phyloP scores from a whole-genome alignment of 2,329 filamentous ascomycete species.

The Cadophora gregata region DNA sequence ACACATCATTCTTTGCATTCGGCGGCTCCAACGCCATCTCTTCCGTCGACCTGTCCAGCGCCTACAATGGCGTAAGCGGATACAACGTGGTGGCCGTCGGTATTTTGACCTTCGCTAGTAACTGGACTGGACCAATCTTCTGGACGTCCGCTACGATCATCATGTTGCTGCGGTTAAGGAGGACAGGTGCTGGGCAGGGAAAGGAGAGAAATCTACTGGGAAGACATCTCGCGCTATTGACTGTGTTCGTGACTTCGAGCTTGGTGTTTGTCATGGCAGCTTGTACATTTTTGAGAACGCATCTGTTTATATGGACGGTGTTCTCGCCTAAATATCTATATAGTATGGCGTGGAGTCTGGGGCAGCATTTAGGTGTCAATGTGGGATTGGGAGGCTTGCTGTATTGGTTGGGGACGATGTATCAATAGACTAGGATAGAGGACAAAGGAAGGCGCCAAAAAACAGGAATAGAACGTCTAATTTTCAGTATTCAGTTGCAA shows the following conservation, averaged over 20 bases:
- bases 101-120: slow-evolving; percentile 81
- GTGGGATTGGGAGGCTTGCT: slow-evolving; percentile 64
- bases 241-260: slow-evolving; percentile 70
- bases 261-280: slow-evolving; percentile 83
- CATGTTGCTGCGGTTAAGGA: slow-evolving; percentile 55
- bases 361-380: slow-evolving; percentile 80
- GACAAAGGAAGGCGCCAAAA: not conserved
- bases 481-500: not conserved
- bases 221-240: slow-evolving; percentile 66
- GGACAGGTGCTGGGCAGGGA: not conserved
- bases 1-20: slow-evolving; percentile 85
- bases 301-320: slow-evolving; percentile 98
- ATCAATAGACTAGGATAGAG: slow-evolving; percentile 30
- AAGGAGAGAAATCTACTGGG: not conserved
- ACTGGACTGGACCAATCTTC: slow-evolving; percentile 92
- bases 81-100: slow-evolving; percentile 87
- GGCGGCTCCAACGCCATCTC: slow-evolving; percentile 95
- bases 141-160: slow-evolving; percentile 75
- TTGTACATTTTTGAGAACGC: slow-evolving; percentile 81
- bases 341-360: slow-evolving; percentile 84
- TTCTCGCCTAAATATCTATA: slow-evolving; percentile 98
- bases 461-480: not conserved
- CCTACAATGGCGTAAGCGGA: slow-evolving; percentile 86
- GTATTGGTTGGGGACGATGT: slow-evolving; percentile 56
- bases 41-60: slow-evolving; percentile 90